Base-by-base conservation (phyloP, 1,139 yeast species). In the Magnusiomyces tetraspermus region DNA sequence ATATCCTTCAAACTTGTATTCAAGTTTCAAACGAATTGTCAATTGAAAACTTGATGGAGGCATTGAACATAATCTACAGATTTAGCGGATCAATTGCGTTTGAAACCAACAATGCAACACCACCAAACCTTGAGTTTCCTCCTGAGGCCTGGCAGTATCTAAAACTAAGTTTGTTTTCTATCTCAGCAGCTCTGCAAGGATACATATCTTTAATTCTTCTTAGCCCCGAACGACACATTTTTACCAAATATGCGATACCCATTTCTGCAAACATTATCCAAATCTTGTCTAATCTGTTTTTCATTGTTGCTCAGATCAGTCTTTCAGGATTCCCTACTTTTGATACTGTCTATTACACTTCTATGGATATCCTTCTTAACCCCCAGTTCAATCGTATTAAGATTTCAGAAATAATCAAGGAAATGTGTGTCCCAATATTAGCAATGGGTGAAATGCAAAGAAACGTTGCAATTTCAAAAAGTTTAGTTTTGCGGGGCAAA, bases 251-350 rank as follows among this genome's bases (percentile, higher is more conserved):
- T 36, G 53, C 57, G 10, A 49, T 43, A 2, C 46, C 66, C 59
- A 47, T 71, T 60, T 61, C 73, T 64, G 49, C 73, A 36, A 69
- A 71, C 48, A 67, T 79, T 1, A 61, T 82, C 36, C 71, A 71
- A 44, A 65, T 70, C 4, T 67, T 84, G n/a, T 81, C 76, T 59
- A 71, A 78, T 55, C 55, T 80, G 50, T 76, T 82, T 56, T 82
- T 78, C 59, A 72, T 83, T 5, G 65, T 83, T 15, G 73, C 78
- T 41, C 72, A 79, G 21, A 75, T 84, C 19, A 92, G 94, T 0
- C 76, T 78, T 42, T 84, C 86, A 1, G 88, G 88, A 1, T 84
- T 85, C 63, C 85, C 82, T 51, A 74, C 79, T 22, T 84, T 80
- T 63, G 82, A 82, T 60, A 83, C 81, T 63, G 80, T 82, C n/a